These are phyloP conservation scores for Penicillium sp. DNA, from an alignment of 2,329 filamentous ascomycete genomes.

Conservation along the genomic window DNA sequence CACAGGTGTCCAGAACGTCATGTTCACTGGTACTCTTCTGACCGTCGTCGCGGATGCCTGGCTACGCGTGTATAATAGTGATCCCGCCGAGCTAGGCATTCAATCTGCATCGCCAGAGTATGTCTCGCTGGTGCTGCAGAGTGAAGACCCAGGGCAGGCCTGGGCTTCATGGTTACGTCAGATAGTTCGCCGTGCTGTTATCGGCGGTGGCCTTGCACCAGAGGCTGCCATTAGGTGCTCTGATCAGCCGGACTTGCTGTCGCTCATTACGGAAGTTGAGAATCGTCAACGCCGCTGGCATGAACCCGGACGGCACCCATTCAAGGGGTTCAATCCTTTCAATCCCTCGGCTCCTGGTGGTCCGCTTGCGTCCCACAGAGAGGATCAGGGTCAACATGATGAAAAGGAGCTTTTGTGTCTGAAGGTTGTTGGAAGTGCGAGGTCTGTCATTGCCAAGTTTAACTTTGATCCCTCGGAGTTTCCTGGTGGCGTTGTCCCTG, in stretches of 20 bases:
- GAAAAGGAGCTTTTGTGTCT: conserved; percentile 36
- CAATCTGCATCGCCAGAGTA: conserved; percentile 34
- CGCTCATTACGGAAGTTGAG: conserved; percentile 42
- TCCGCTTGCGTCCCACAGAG: background rate
- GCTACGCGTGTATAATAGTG: conserved; percentile 39
- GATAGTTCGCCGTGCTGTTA: conserved; percentile 35
- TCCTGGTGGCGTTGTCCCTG: conserved; percentile 25
- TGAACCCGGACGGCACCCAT: conserved; percentile 25
- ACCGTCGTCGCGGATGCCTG: conserved; percentile 47
- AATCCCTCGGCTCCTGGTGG: background rate
- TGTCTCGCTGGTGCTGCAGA: conserved; percentile 25
- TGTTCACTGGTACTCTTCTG: conserved; percentile 46
- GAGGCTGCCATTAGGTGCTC: conserved; percentile 28
- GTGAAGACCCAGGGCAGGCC: conserved; percentile 27
- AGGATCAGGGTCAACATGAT: conserved; percentile 11
- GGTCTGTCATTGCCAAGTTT: conserved; percentile 35
- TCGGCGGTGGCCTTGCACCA: conserved; percentile 31
- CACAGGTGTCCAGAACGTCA: conserved; percentile 46
- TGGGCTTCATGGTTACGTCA: conserved; percentile 42
- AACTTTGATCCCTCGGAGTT: conserved; percentile 37
- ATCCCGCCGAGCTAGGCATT: conserved; percentile 37
- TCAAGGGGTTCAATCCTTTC: conserved; percentile 11
- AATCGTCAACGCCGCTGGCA: conserved; percentile 45
- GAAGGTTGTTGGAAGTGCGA: conserved; percentile 34
- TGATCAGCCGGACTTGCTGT: conserved; percentile 35